A percentile compares a stretch with the other conserved stretches of the same genome.
phyloP scores from a whole-genome alignment of 441 rosid genomes.

The Syzygium malaccense region DNA sequence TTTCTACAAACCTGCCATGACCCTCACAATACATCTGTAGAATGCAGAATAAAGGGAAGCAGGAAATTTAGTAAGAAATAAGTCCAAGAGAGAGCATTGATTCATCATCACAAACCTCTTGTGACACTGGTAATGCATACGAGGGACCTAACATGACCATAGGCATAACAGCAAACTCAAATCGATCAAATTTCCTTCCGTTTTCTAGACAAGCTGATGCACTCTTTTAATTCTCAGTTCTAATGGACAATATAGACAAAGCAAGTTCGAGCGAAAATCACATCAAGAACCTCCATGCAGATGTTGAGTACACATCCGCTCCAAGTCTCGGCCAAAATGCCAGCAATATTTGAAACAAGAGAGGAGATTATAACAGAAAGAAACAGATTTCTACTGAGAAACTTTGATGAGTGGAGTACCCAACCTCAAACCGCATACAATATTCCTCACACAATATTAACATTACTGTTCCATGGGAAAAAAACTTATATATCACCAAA shows the following conservation, averaged over 20 bases:
- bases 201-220: background rate
- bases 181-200: background rate
- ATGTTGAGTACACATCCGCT: background rate
- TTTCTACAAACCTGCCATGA: background rate
- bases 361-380: background rate
- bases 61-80: background rate
- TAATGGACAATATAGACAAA: background rate
- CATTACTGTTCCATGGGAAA: background rate
- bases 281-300: background rate
- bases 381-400: background rate
- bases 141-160: background rate
- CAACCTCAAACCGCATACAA: background rate
- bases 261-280: background rate
- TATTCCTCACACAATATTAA: background rate
- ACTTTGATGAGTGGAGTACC: background rate
- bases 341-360: background rate
- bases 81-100: background rate
- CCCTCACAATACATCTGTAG: background rate
- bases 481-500: background rate
- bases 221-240: background rate
- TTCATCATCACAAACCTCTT: background rate
- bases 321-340: background rate
- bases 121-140: background rate
- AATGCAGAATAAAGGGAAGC: background rate
- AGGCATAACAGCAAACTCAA: background rate